A percentile compares a stretch with the other conserved stretches of the same genome.
Evolutionary conservation across 768 basidiomycete species (phyloP).

Genomic region (Lentinus tigrinus): DNA sequence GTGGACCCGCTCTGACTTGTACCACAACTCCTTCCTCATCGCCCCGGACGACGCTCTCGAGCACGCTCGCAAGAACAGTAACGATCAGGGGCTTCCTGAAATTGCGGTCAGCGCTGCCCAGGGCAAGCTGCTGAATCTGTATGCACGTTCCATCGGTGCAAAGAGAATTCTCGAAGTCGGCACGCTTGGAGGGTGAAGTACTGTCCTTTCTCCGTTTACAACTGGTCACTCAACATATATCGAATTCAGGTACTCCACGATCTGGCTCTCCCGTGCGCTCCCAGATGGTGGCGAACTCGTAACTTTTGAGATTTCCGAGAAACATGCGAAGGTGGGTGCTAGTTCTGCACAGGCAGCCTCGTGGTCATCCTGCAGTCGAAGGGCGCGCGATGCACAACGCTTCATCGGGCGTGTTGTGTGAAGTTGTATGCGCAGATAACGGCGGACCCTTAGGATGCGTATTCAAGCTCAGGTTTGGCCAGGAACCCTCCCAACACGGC

Average conservation of each 20-base stretch:
- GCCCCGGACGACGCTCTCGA: slow-evolving; percentile 43
- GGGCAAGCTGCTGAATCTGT: slow-evolving; percentile 56
- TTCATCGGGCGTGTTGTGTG: too few relatives aligned
- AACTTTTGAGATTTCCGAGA: slow-evolving; percentile 44
- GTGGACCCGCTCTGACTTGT: slow-evolving; percentile 53
- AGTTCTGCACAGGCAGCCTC: neutral
- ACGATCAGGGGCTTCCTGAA: slow-evolving; percentile 44
- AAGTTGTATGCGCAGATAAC: too few relatives aligned
- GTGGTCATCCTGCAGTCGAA: neutral
- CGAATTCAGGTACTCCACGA: slow-evolving; percentile 32
- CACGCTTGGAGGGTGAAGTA: slow-evolving; percentile 58
- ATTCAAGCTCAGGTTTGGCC: too few relatives aligned
- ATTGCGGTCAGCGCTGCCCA: slow-evolving; percentile 54
- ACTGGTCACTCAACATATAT: neutral
- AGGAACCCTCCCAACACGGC: too few relatives aligned
- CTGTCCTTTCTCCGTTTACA: neutral
- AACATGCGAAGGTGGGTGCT: slow-evolving; percentile 42
- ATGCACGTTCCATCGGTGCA: slow-evolving; percentile 50
- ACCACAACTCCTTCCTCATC: slow-evolving; percentile 57
- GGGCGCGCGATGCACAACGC: neutral
- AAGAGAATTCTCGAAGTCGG: slow-evolving; percentile 64
- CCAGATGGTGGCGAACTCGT: slow-evolving; percentile 49
- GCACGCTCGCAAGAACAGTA: slow-evolving; percentile 38
- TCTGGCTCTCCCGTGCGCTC: slow-evolving; percentile 37
- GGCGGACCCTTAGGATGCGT: too few relatives aligned